Conservation (phyloP, 1,284 basidiomycete species). For the Sphaerobolus stellatus region DNA sequence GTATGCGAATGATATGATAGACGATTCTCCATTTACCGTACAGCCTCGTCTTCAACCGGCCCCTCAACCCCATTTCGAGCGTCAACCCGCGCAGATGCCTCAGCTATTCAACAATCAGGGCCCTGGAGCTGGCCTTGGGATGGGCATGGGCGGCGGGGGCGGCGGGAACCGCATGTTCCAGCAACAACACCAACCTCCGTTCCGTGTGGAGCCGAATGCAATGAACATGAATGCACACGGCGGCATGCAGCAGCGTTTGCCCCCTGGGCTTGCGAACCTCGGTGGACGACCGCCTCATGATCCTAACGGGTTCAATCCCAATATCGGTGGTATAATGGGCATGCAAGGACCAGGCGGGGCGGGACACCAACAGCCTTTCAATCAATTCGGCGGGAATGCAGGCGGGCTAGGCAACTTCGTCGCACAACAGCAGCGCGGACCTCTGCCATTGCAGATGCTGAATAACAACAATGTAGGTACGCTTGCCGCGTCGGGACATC, state of each 20-base stretch:
- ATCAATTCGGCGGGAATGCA: slow-evolving; percentile 46
- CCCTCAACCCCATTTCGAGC: slow-evolving; percentile 49
- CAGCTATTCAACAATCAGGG: slow-evolving; percentile 51
- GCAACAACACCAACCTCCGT: slow-evolving; percentile 52
- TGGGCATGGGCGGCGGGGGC: slow-evolving; percentile 50
- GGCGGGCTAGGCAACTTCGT: slow-evolving; percentile 50
- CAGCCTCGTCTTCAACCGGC: slow-evolving; percentile 53
- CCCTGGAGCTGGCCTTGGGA: slow-evolving; percentile 33
- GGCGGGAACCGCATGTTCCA: slow-evolving; percentile 54
- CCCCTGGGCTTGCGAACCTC: slow-evolving; percentile 79
- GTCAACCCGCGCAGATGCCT: slow-evolving; percentile 21
- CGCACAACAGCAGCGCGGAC: slow-evolving; percentile 50
- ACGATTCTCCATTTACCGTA: slow-evolving; percentile 43
- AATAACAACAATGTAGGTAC: slow-evolving; percentile 35
- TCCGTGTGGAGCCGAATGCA: slow-evolving; percentile 69
- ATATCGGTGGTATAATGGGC: slow-evolving; percentile 23
- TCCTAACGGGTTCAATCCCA: slow-evolving; percentile 60
- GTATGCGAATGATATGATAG: slow-evolving; percentile 43
- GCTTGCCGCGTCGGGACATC: slow-evolving; percentile 1
- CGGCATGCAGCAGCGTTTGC: slow-evolving; percentile 59
- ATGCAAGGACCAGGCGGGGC: slow-evolving; percentile 35
- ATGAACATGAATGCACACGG: slow-evolving; percentile 41
- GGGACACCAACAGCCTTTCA: neutral
- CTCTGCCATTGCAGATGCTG: slow-evolving; percentile 35
- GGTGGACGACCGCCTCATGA: slow-evolving; percentile 79